Evolutionary conservation across 192 early-diverging fungal genomes (phyloP), one percentile per base, ranked within the genome.

Genomic region (Podochytrium sp.): DNA sequence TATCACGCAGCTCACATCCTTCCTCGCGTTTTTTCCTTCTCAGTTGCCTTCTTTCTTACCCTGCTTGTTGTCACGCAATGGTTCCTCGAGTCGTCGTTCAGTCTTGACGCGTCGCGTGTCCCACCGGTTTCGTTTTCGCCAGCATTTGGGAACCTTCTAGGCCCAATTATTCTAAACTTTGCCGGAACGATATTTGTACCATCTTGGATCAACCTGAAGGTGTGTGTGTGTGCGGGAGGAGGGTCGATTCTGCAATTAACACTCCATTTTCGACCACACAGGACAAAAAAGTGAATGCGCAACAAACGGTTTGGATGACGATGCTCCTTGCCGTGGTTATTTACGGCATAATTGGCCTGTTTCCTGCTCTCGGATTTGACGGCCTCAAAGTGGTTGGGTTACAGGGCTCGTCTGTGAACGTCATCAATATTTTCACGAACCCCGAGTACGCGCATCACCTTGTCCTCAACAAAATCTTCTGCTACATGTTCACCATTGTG

Each of bases 121-220:
- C 85, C 79, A 41, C 47, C 72, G 4, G 25, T 67, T 32, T 5
- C 66, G 23, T 37, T 79, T 41, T 76, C 72, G 30, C 43, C 35
- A 3, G 47, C 62, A n/a, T 84, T 76, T 73, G 60, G 53, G 16
- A 68, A 51, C 14, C 75, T 84, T 0, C 58, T 82, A 3, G 86
- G 86, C 18, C 78, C 82, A 0, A 76, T 88, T 52, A 82, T 88
- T 73, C 64, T 84, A 18, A 88, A 87, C 71, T 70, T 87, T 65
- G 81, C 85, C 1, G 81, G 81, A 50, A 84, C 83, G 23, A 79
- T 79, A 14, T 76, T 87, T 33, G 80, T 88, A 1, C 86, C 86
- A 52, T 78, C 77, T 23, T 88, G 85, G 85, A 79, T 88, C 32
- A 88, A 88, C 59, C 67, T 87, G n/a, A 88, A 88, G 78, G 83